Conservation (phyloP, 2,329 filamentous ascomycete species). For the Septoria petroselini region DNA sequence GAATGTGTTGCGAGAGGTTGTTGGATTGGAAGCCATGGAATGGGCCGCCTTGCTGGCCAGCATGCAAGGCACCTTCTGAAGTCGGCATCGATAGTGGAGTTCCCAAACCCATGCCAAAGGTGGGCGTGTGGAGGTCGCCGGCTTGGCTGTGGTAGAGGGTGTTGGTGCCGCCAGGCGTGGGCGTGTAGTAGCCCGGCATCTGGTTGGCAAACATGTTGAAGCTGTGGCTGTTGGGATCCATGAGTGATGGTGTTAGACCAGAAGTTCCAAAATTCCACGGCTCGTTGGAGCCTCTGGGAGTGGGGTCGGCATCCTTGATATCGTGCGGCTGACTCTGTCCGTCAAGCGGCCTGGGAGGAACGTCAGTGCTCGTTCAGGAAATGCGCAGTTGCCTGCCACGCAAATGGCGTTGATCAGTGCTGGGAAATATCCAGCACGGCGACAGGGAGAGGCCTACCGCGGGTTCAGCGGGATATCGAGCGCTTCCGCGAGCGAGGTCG, state of each 20-base stretch:
- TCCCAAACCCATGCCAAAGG: constrained; percentile 63
- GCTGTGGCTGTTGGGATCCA: constrained; percentile 79
- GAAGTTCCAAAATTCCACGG: constrained; percentile 60
- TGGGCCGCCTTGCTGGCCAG: constrained; percentile 56
- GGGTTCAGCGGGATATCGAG: constrained; percentile 46
- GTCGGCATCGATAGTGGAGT: constrained; percentile 81
- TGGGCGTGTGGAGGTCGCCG: constrained; percentile 76
- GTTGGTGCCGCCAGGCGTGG: constrained; percentile 76
- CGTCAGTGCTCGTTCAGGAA: constrained; percentile 24
- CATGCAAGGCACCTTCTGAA: constrained; percentile 62
- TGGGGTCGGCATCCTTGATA: constrained; percentile 76
- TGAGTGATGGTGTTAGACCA: constrained; percentile 75
- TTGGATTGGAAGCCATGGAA: constrained; percentile 65
- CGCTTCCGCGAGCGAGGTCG: constrained; percentile 44
- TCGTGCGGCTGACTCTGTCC: constrained; percentile 28
- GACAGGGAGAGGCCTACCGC: constrained; percentile 42
- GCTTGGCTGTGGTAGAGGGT: constrained; percentile 79
- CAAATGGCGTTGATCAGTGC: constrained; percentile 22
- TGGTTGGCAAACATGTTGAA: constrained; percentile 79
- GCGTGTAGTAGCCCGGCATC: constrained; percentile 75
- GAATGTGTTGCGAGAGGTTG: constrained; percentile 59
- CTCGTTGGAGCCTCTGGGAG: constrained; percentile 74
- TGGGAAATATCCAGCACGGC: constrained; percentile 9
- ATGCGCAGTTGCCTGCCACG: constrained; percentile 24
- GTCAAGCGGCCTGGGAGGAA: constrained; percentile 27